Evolutionary conservation across 164 flowering plant species (phyloP).

Genomic region (Buxus sempervirens): DNA sequence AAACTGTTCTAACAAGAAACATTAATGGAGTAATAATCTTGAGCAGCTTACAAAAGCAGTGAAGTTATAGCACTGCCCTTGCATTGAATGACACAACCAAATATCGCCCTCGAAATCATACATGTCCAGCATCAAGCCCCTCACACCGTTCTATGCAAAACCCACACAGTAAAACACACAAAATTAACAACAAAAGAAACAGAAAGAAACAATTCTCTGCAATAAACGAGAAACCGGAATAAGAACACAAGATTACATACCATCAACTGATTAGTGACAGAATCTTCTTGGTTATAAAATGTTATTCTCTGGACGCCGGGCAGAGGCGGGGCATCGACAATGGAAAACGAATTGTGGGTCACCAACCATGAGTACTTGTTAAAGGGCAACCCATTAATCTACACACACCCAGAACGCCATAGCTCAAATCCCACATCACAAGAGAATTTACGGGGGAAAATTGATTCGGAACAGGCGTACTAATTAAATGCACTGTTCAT

Average conservation of each 20-base stretch:
- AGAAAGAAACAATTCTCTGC: background rate
- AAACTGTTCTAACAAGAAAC: background rate
- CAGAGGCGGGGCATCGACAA: constrained; percentile 66
- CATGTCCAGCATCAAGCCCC: constrained; percentile 99
- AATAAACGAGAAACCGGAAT: background rate
- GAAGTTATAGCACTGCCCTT: constrained; percentile 87
- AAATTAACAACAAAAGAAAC: background rate
- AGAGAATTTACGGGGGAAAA: background rate
- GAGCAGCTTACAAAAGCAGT: constrained; percentile 82
- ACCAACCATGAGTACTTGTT: constrained; percentile 94
- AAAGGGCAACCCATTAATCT: constrained; percentile 86
- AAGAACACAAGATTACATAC: constrained; percentile 34
- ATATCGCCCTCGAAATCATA: constrained; percentile 84
- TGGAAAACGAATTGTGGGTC: constrained; percentile 92
- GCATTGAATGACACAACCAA: constrained; percentile 98
- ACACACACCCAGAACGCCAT: constrained; percentile 5
- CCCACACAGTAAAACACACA: constrained; percentile 12
- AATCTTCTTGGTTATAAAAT: constrained; percentile 90
- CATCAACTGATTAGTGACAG: constrained; percentile 79
- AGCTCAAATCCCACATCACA: constrained; percentile 9
- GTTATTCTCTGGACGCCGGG: constrained; percentile 74
- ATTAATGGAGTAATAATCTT: background rate
- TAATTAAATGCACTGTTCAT: background rate
- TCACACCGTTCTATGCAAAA: constrained; percentile 80
- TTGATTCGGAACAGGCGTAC: background rate